These are phyloP conservation scores for Talaromyces trachyspermus DNA, from an alignment of 495 filamentous ascomycete species.

Conservation along the genomic window DNA sequence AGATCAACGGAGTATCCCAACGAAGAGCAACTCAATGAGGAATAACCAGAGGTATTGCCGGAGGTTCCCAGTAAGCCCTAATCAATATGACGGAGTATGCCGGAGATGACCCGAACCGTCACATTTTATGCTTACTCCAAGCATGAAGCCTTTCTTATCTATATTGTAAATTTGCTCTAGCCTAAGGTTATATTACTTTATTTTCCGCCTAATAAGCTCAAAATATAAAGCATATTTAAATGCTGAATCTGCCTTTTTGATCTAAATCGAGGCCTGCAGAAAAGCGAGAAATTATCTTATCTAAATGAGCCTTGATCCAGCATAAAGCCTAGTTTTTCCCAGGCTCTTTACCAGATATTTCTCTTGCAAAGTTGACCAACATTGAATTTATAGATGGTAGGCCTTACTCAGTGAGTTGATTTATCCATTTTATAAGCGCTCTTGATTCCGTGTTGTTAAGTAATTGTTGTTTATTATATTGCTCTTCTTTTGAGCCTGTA, in stretches of 20 bases:
- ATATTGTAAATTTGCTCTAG: constrained; percentile 13
- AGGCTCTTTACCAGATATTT: too few relatives aligned
- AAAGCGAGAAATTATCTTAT: not conserved
- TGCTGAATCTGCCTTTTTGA: constrained; percentile 4
- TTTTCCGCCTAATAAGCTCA: constrained; percentile 1
- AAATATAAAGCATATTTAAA: constrained; percentile 11
- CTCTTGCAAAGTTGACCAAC: not conserved
- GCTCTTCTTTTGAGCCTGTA: too few relatives aligned
- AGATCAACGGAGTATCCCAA: too few relatives aligned
- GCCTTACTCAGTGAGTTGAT: constrained; percentile 1
- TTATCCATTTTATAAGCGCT: constrained; percentile 6
- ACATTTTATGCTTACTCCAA: too few relatives aligned
- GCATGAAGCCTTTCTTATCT: constrained; percentile 15
- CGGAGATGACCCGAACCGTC: too few relatives aligned
- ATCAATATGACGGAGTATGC: too few relatives aligned
- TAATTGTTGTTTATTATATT: constrained; percentile 1
- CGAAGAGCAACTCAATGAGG: too few relatives aligned
- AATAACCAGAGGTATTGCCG: too few relatives aligned
- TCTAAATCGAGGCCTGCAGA: not conserved
- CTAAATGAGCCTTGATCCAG: not conserved
- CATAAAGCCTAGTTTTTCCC: not conserved
- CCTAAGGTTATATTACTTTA: constrained; percentile 7
- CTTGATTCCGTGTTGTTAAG: constrained; percentile 7
- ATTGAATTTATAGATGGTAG: constrained; percentile 1
- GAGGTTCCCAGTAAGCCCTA: too few relatives aligned